Percentiles rank a stretch among this genome's conserved stretches.
phyloP scores from a whole-genome alignment of 371 early-diverging fungal genomes.

The Dichotomocladium elegans region DNA sequence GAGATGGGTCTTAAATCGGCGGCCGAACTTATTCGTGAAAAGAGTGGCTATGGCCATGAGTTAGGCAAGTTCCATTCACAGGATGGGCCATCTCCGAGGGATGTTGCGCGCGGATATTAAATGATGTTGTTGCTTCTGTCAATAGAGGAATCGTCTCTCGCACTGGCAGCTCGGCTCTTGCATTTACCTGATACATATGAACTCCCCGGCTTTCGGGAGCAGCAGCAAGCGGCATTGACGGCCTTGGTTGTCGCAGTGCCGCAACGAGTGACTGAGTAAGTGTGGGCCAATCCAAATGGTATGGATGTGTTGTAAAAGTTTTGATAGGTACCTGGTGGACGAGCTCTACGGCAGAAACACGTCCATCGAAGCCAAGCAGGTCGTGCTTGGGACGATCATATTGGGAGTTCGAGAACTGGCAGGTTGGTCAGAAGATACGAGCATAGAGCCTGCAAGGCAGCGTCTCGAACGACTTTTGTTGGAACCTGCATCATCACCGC shows the following conservation, averaged over 20 bases:
- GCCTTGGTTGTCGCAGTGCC: constrained; percentile 37
- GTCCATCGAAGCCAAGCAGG: constrained; percentile 22
- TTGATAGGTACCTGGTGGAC: constrained; percentile 31
- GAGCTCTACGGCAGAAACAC: constrained; percentile 36
- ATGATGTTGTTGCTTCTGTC: not conserved
- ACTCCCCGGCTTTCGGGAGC: constrained; percentile 16
- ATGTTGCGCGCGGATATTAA: not conserved
- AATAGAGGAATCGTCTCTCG: constrained; percentile 27
- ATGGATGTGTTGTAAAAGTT: not conserved
- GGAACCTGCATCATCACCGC: not conserved
- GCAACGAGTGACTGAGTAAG: constrained; percentile 21
- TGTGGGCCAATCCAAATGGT: no score
- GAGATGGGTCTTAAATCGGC: constrained; percentile 39
- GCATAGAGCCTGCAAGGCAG: no score
- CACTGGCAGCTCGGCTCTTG: constrained; percentile 28
- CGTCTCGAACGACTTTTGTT: not conserved
- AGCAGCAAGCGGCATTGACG: constrained; percentile 24
- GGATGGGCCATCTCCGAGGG: no score
- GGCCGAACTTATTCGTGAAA: constrained; percentile 36
- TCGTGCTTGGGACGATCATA: constrained; percentile 26
- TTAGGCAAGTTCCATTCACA: no score
- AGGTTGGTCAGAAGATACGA: constrained; percentile 11
- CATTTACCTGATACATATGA: constrained; percentile 31
- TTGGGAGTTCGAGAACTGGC: constrained; percentile 37
- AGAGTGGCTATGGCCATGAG: constrained; percentile 31